Base-by-base conservation (phyloP, 257 asterid genomes). In the Handroanthus guayacan region DNA sequence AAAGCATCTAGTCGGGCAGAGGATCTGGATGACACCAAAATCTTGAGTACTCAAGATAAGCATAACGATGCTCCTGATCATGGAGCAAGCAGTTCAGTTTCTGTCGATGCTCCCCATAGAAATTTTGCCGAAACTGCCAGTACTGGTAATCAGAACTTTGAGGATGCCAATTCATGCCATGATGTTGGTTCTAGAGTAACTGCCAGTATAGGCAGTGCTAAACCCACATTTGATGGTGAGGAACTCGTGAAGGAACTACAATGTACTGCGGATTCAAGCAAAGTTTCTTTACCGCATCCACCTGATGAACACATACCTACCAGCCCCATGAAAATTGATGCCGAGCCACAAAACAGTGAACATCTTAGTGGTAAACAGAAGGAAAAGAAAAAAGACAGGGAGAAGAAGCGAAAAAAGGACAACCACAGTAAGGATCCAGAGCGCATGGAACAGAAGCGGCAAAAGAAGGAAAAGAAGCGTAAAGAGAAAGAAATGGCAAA, bases 241-340 rank as follows among this genome's bases (percentile, higher is more conserved):
- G 97, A 90, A 20, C 87, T 87, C n/a, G 81, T 77, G 55, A 89
- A 84, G 86, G 98, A 94, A 68, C 88, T 95, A 9, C 97, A 93
- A 66, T 95, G 98, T 61, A 95, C 97, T 10, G 98, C 99, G 75
- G 99, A 95, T 80, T 95, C 99, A 13, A 90, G 97, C 85, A 91
- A 82, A 81, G 91, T 87, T 48, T 77, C 84, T 50, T 62, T 80
- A 54, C 85, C 81, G 3, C 80, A n/a, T 2, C 84, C 76, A 13
- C 76, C 81, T 4, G 80, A 69, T 51, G 89, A 79, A 72, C 78
- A n/a, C 38, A 37, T 77, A 20, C 86, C 86, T 18, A 60, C 75
- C 38, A 78, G 79, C 75, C 56, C 75, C 41, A 45, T 45, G 55
- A 77, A 80, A 75, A 80, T n/a, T n/a, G 85, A 78, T 25, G 39